Percentiles rank a stretch among this genome's conserved stretches.
Evolutionary conservation across 1,139 yeast species (phyloP).

Genomic region (Candida albicans): DNA sequence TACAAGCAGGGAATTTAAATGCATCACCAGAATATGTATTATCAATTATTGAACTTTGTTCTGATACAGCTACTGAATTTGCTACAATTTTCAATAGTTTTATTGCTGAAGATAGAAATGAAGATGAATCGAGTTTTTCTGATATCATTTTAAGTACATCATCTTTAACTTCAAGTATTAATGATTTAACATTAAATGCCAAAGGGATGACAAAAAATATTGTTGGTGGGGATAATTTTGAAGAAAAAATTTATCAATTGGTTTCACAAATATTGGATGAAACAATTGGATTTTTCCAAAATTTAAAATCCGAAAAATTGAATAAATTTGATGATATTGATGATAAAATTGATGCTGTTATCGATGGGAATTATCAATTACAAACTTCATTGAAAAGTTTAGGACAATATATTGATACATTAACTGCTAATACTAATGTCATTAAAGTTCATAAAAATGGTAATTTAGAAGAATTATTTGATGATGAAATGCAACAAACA

Average conservation of each 20-base stretch:
- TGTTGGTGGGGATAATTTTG: slow-evolving; percentile 47
- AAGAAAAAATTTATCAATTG: slow-evolving; percentile 48
- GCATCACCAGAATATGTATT: slow-evolving; percentile 73
- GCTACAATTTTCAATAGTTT: slow-evolving; percentile 76
- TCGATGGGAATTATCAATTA: slow-evolving; percentile 70
- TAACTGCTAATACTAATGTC: slow-evolving; percentile 44
- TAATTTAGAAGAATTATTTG: slow-evolving; percentile 70
- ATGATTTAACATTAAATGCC: slow-evolving; percentile 66
- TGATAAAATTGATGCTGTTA: slow-evolving; percentile 74
- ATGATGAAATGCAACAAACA: slow-evolving; percentile 68
- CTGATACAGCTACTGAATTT: slow-evolving; percentile 76
- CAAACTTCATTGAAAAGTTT: slow-evolving; percentile 70
- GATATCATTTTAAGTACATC: slow-evolving; percentile 66
- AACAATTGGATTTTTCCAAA: slow-evolving; percentile 62
- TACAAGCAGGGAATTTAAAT: slow-evolving; percentile 82
- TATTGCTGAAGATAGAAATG: slow-evolving; percentile 74
- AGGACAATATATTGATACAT: slow-evolving; percentile 53
- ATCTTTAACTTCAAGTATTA: slow-evolving; percentile 61
- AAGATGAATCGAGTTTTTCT: slow-evolving; percentile 59
- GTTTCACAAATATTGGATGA: slow-evolving; percentile 62
- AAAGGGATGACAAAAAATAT: slow-evolving; percentile 67
- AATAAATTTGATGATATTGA: slow-evolving; percentile 53
- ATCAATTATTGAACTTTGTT: slow-evolving; percentile 69
- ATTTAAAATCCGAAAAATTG: slow-evolving; percentile 56
- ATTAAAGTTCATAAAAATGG: slow-evolving; percentile 39